A percentile compares a stretch with the other conserved stretches of the same genome.
Evolutionary conservation across 116 monocot species (phyloP).

Genomic region (Posidonia oceanica): DNA sequence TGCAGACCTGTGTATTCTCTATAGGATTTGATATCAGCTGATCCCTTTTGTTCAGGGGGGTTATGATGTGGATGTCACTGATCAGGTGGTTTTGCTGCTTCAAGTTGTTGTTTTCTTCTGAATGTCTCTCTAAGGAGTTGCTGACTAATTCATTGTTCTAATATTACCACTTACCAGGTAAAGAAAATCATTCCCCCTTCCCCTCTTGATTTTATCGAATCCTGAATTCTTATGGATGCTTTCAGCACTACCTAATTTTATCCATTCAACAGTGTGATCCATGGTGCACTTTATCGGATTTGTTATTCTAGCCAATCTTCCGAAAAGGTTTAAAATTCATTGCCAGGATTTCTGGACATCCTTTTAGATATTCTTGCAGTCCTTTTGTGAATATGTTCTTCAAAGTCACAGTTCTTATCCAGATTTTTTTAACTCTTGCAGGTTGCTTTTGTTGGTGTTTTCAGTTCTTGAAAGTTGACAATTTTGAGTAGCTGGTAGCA

Average conservation of each 20-base stretch:
- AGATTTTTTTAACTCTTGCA: not conserved
- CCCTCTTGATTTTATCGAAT: too few relatives aligned
- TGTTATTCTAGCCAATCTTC: too few relatives aligned
- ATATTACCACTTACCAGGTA: too few relatives aligned
- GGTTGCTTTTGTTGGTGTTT: not conserved
- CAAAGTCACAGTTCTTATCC: not conserved
- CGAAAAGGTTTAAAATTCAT: too few relatives aligned
- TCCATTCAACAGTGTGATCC: too few relatives aligned
- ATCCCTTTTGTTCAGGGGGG: not conserved
- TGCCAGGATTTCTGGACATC: not conserved
- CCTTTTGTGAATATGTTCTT: not conserved
- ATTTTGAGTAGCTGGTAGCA: not conserved
- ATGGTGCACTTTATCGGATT: too few relatives aligned
- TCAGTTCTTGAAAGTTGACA: not conserved
- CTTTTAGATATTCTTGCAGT: not conserved
- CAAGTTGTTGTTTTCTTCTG: not conserved
- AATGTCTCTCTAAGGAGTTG: not conserved
- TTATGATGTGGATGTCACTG: not conserved
- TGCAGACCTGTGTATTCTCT: too few relatives aligned
- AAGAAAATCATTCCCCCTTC: too few relatives aligned
- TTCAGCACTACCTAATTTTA: too few relatives aligned
- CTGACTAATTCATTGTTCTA: too few relatives aligned
- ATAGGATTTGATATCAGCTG: not conserved
- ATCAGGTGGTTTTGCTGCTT: conserved; percentile 5
- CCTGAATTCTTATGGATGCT: too few relatives aligned